A percentile compares a stretch with the other conserved stretches of the same genome.
phyloP scores from a whole-genome alignment of 768 basidiomycete species.

The Termitomyces sp. region DNA sequence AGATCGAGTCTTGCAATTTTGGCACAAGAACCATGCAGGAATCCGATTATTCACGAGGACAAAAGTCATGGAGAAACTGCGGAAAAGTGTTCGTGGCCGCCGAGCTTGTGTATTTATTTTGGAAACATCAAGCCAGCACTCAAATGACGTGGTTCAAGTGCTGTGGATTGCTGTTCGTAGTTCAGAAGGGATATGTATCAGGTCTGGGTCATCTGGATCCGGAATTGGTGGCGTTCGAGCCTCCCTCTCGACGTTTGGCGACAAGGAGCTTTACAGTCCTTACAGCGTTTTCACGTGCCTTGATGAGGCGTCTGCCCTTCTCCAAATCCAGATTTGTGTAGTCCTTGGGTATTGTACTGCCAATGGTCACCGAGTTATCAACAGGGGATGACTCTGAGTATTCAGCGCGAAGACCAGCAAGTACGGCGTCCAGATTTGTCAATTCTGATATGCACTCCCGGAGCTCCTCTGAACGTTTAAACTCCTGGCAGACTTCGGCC shows the following conservation, averaged over 20 bases:
- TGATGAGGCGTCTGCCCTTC: slow-evolving; percentile 62
- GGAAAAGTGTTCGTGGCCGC: too few relatives aligned
- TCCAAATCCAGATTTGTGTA: slow-evolving; percentile 54
- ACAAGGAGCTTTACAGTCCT: slow-evolving; percentile 54
- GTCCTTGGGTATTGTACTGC: slow-evolving; percentile 24
- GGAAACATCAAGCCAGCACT: background rate
- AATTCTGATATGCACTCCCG: slow-evolving; percentile 55
- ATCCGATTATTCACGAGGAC: background rate
- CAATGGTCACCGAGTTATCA: background rate
- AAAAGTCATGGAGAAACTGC: background rate
- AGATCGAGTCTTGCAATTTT: background rate
- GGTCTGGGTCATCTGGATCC: background rate
- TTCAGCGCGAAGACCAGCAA: slow-evolving; percentile 50
- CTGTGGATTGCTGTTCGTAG: background rate
- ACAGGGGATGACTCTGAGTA: slow-evolving; percentile 22
- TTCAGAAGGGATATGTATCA: background rate
- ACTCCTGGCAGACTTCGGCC: slow-evolving; percentile 64
- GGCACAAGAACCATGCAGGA: background rate
- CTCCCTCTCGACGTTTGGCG: slow-evolving; percentile 25
- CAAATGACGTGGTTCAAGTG: background rate
- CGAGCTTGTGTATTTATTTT: background rate
- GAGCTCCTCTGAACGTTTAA: slow-evolving; percentile 64
- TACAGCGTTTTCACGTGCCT: slow-evolving; percentile 65
- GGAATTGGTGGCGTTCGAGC: background rate
- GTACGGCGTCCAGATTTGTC: slow-evolving; percentile 52